Evolutionary conservation across 1,139 yeast species (phyloP), one percentile per base, ranked within the genome.

Genomic region (Eremothecium sinecaudum): DNA sequence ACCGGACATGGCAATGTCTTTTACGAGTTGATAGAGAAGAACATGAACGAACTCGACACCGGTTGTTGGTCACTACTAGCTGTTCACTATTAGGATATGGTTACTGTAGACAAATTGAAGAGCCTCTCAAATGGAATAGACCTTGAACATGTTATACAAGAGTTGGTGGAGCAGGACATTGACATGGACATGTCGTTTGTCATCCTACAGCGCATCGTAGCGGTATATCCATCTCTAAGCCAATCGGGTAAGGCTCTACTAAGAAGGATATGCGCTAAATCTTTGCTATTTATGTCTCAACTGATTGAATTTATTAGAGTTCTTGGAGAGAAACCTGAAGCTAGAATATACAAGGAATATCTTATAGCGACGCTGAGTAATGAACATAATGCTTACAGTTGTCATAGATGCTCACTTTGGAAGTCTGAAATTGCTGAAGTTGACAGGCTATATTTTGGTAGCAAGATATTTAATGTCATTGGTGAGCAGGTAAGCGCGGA

Each of bases 391-490:
- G 40, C 48, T 23, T 28, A 51, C 4, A 15, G 16, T 11, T 42
- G 37, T 22, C 45, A 44, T 24, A 13, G 46, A 8, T 11, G 22
- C 2, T 11, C 12, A 2, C 22, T 29, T 1, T 18, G 20, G 1
- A 46, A 40, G 11, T 43, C 34, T 24, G 53, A 55, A 24, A 28
- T 40, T 4, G 34, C 34, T 5, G 51, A 44, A 24, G 18, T 59
- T 1, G 53, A 46, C 21, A 36, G 61, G 0, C 27, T 54, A 2
- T 46, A 61, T 23, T 60, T 59, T 42, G 66, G 66, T 1, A 60
- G 65, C 37, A 60, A 48, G 37, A 32, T 61, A 2, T 58, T 50
- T 28, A 57, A 61, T 31, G 24, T 50, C 1, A 41, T 61, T 12
- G 45, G 50, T 11, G 45, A 50, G 0, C 45, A 45, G 6, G 20